phyloP scores from a whole-genome alignment of 306 rosid species.

The Cucurbita moschata region DNA sequence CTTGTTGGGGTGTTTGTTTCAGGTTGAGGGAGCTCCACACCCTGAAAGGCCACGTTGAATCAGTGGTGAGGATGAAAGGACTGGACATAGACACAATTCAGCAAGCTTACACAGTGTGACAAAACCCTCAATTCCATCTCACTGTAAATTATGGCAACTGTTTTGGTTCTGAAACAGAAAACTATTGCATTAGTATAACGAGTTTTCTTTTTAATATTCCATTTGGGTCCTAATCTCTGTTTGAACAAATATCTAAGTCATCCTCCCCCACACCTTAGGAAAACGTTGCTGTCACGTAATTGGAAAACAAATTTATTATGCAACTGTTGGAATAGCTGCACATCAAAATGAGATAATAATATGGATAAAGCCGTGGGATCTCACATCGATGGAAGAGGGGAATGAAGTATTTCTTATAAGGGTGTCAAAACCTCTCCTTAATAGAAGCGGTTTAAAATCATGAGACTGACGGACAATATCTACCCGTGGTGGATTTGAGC shows the following conservation, averaged over 20 bases:
- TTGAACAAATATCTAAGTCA: background rate
- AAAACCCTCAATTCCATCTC: background rate
- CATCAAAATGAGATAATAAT: too few species aligned
- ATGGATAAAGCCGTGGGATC: too few species aligned
- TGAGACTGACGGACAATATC: too few species aligned
- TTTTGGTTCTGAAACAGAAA: background rate
- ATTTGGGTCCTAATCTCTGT: background rate
- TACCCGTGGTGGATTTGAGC: too few species aligned
- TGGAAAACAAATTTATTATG: too few species aligned
- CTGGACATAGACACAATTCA: constrained; percentile 95
- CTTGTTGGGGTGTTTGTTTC: constrained; percentile 2
- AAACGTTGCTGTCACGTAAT: background rate
- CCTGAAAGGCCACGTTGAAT: constrained; percentile 91
- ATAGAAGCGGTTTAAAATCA: too few species aligned
- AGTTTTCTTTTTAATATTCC: background rate
- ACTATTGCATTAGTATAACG: background rate
- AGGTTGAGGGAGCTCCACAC: constrained; percentile 86
- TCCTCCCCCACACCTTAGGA: background rate
- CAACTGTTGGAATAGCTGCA: too few species aligned
- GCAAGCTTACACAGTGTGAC: constrained; percentile 90
- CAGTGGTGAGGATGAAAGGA: constrained; percentile 95
- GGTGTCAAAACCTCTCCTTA: too few species aligned
- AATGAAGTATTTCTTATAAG: too few species aligned
- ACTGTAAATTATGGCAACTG: background rate
- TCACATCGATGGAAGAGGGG: fast-evolving